Evolutionary conservation across 495 filamentous ascomycete genomes (phyloP).

Genomic region (Aspergillus wentii): DNA sequence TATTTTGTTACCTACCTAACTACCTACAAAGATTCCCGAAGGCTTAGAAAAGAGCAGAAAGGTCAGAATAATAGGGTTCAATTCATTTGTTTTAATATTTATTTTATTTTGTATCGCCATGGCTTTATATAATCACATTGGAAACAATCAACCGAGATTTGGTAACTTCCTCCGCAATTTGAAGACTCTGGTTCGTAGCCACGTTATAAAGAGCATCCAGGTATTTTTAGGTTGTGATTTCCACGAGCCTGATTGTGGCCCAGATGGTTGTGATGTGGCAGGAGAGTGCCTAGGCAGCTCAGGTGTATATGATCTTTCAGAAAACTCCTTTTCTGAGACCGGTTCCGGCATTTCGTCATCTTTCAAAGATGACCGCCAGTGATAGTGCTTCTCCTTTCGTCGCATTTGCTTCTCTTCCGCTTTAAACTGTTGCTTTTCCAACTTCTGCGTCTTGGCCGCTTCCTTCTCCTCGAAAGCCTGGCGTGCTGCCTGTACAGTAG

Average conservation of each 20-base stretch:
- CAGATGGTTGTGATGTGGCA: constrained; percentile 1
- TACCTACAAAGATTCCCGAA: no score
- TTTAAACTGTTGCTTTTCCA: constrained; percentile 51
- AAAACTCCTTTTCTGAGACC: constrained; percentile 4
- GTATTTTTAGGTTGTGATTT: constrained; percentile 38
- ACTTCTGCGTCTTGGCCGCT: constrained; percentile 51
- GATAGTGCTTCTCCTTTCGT: constrained; percentile 27
- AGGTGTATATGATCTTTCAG: constrained; percentile 1
- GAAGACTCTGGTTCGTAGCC: constrained; percentile 43
- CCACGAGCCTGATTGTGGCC: constrained; percentile 16
- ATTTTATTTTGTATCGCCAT: not conserved
- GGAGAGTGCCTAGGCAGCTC: not conserved
- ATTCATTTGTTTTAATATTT: no score
- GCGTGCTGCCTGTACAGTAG: constrained; percentile 49
- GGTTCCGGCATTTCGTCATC: constrained; percentile 13
- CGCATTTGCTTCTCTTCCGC: constrained; percentile 38
- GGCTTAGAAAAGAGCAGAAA: no score
- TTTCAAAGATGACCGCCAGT: constrained; percentile 12
- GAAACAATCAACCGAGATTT: constrained; percentile 19
- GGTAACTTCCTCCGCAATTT: constrained; percentile 37
- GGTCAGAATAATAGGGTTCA: no score
- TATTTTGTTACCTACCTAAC: no score
- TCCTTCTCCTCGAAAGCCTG: constrained; percentile 56
- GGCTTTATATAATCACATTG: not conserved
- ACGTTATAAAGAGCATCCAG: constrained; percentile 45